phyloP scores from a whole-genome alignment of 2,329 filamentous ascomycete genomes.

The Aspergillus sp. region DNA sequence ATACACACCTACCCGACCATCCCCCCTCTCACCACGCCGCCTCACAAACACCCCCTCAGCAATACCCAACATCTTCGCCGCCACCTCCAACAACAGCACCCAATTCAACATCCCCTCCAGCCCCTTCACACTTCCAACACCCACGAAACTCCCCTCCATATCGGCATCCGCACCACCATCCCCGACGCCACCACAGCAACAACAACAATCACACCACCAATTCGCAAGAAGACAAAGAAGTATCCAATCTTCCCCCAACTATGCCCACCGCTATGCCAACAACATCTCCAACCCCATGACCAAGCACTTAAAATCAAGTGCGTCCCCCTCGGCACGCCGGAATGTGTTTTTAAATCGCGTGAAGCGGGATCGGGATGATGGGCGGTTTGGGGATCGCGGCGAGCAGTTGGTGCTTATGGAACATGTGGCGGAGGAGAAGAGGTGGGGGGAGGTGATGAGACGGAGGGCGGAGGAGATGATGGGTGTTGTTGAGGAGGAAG shows the following conservation, averaged over 20 bases:
- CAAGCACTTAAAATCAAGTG: constrained; percentile 22
- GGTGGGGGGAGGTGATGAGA: constrained; percentile 43
- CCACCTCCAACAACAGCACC: background rate
- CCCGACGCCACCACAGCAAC: background rate
- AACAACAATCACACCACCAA: background rate
- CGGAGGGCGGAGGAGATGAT: constrained; percentile 29
- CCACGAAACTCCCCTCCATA: background rate
- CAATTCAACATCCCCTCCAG: background rate
- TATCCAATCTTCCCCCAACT: constrained; percentile 26
- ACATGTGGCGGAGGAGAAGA: constrained; percentile 39
- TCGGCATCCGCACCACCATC: background rate
- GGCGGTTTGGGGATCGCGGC: constrained; percentile 41
- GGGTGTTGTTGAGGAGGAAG: constrained; percentile 25
- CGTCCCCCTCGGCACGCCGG: constrained; percentile 35
- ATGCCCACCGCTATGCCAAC: constrained; percentile 39
- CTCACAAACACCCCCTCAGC: background rate
- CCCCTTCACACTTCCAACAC: background rate
- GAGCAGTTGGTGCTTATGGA: constrained; percentile 49
- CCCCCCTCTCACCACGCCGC: constrained; percentile 26
- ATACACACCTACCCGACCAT: constrained; percentile 24
- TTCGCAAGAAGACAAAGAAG: too few species aligned
- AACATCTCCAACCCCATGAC: constrained; percentile 37
- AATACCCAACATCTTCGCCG: background rate
- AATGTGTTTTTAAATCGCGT: constrained; percentile 46
- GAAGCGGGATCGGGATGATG: constrained; percentile 41